A percentile compares a stretch with the other conserved stretches of the same genome.
Evolutionary conservation across 2,329 filamentous ascomycete genomes (phyloP).

Genomic region (Hypoxylon sp.): DNA sequence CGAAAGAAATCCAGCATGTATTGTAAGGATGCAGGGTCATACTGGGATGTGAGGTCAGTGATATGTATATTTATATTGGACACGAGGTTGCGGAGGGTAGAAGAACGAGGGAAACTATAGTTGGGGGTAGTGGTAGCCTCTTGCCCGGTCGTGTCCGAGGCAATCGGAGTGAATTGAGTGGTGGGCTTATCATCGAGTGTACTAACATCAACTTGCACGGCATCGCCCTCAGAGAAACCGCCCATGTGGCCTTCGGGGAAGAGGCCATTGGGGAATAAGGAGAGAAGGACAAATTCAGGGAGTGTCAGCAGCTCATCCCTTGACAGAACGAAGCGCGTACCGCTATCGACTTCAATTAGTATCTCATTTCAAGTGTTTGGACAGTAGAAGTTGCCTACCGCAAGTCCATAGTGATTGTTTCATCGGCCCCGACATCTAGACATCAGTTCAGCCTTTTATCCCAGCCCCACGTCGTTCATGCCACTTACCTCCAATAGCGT

Average conservation of each 20-base stretch:
- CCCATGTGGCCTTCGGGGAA: conserved; percentile 97
- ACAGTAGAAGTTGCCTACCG: conserved; percentile 69
- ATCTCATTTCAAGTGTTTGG: conserved; percentile 8
- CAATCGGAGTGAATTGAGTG: conserved; percentile 46
- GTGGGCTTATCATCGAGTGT: conserved; percentile 47
- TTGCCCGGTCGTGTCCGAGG: conserved; percentile 43
- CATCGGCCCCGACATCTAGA: conserved; percentile 84
- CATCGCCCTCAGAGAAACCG: conserved; percentile 90
- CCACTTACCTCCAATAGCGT: conserved; percentile 82
- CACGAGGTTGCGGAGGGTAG: conserved; percentile 51
- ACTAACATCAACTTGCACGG: conserved; percentile 97
- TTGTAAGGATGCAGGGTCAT: conserved; percentile 94
- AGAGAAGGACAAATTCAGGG: conserved; percentile 96
- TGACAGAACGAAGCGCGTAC: conserved; percentile 92
- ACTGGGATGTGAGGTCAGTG: conserved; percentile 70
- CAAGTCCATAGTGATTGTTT: conserved; percentile 94
- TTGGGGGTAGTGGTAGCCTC: conserved; percentile 33
- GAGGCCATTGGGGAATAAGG: conserved; percentile 98
- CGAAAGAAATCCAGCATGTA: conserved; percentile 99
- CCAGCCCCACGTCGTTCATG: not conserved
- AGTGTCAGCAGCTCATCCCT: conserved; percentile 94
- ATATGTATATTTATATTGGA: conserved; percentile 58
- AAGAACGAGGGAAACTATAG: conserved; percentile 41
- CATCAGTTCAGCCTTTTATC: conserved; percentile 18
- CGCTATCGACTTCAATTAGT: conserved; percentile 65